These are phyloP conservation scores for Pseudoperonospora humuli DNA, from an alignment of 352 stramenopile species.

Conservation along the genomic window DNA sequence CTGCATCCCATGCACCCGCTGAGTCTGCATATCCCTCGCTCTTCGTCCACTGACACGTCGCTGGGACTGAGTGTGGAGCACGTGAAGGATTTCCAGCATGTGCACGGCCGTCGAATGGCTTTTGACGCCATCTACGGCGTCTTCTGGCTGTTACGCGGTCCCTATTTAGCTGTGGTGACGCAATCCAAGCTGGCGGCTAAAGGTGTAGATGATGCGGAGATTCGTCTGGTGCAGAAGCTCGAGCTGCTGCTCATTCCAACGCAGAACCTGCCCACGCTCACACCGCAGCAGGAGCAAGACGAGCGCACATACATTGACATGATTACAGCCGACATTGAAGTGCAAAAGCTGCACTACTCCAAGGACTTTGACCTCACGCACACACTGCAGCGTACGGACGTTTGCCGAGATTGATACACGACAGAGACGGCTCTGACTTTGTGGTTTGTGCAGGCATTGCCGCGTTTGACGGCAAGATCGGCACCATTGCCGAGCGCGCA, in stretches of 20 bases:
- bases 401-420: not conserved
- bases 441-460: constrained; percentile 35
- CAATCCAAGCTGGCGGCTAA: constrained; percentile 49
- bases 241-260: constrained; percentile 62
- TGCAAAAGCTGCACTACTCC: constrained; percentile 65
- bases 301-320: constrained; percentile 54
- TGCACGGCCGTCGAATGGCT: constrained; percentile 63
- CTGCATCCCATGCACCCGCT: constrained; percentile 40
- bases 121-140: constrained; percentile 80
- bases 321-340: constrained; percentile 45
- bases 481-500: constrained; percentile 57
- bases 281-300: constrained; percentile 45
- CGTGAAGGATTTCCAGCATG: constrained; percentile 44
- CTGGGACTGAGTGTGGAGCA: constrained; percentile 54
- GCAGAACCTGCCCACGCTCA: constrained; percentile 44
- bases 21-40: constrained; percentile 44
- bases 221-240: constrained; percentile 48
- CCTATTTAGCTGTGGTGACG: constrained; percentile 68
- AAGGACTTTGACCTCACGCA: constrained; percentile 74
- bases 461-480: constrained; percentile 37
- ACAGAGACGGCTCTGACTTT: not conserved
- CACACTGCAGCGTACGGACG: constrained; percentile 53
- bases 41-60: constrained; percentile 17
- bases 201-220: constrained; percentile 43
- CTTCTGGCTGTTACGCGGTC: constrained; percentile 55